Evolutionary conservation across 768 basidiomycete genomes (phyloP).

Genomic region (Collybiopsis luxurians): DNA sequence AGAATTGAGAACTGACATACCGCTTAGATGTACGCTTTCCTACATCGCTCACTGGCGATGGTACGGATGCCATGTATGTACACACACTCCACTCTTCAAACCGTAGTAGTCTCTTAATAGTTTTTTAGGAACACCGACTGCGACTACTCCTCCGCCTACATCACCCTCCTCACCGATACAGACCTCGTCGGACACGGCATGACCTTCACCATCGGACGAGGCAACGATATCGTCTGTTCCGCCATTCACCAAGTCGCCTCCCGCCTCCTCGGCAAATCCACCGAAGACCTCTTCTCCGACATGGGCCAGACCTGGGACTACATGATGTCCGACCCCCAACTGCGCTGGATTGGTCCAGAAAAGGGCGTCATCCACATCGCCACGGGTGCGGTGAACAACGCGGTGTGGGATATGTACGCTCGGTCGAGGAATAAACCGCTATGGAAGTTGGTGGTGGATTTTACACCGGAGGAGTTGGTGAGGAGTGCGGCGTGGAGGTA

Average conservation of each 20-base stretch:
- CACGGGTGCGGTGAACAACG: constrained; percentile 86
- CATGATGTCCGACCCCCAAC: constrained; percentile 84
- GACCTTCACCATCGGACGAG: constrained; percentile 94
- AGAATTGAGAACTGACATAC: background rate
- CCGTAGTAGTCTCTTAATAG: background rate
- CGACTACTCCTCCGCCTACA: constrained; percentile 94
- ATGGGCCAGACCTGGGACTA: constrained; percentile 93
- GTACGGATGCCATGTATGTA: constrained; percentile 89
- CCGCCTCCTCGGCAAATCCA: constrained; percentile 79
- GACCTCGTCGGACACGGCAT: constrained; percentile 86
- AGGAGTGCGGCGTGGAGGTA: constrained; percentile 79
- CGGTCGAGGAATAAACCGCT: constrained; percentile 78
- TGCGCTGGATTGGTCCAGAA: constrained; percentile 95
- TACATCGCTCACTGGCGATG: constrained; percentile 87
- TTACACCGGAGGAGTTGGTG: constrained; percentile 84
- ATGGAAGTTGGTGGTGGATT: constrained; percentile 93
- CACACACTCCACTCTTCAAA: background rate
- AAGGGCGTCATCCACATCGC: constrained; percentile 95
- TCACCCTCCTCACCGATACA: constrained; percentile 72
- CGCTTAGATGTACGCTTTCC: constrained; percentile 84
- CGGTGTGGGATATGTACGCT: constrained; percentile 93
- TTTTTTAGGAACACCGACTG: constrained; percentile 85
- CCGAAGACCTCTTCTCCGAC: constrained; percentile 78
- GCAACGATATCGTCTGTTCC: constrained; percentile 91
- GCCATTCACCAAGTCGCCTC: constrained; percentile 79